Conservation (phyloP, 2,329 filamentous ascomycete species). For the Lachnellula occidentalis region DNA sequence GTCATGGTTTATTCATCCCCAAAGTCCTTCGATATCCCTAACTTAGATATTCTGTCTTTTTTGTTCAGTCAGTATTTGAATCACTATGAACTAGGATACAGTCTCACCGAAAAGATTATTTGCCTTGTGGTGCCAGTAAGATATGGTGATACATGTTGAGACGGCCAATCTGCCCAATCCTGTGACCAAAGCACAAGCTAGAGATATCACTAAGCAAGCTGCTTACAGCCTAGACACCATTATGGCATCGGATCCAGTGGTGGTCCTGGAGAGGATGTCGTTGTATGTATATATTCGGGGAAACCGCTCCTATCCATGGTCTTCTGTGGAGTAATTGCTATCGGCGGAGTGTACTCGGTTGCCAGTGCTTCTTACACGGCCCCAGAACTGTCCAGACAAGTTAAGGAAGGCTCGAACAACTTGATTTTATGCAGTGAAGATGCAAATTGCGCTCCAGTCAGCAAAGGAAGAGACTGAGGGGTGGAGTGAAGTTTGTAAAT, state of each 20-base stretch:
- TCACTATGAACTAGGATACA: not conserved
- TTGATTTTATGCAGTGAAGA: conserved; percentile 43
- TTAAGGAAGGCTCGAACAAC: conserved; percentile 37
- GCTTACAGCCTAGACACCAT: conserved; percentile 48
- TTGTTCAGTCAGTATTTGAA: conserved; percentile 10
- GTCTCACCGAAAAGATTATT: conserved; percentile 30
- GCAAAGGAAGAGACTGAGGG: conserved; percentile 43
- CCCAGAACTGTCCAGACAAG: conserved; percentile 45
- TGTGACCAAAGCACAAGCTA: conserved; percentile 48
- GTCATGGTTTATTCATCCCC: conserved; percentile 12
- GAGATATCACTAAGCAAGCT: conserved; percentile 44
- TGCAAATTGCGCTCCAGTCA: conserved; percentile 42
- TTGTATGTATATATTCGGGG: conserved; percentile 51
- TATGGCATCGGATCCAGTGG: conserved; percentile 48
- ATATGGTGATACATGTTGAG: conserved; percentile 51
- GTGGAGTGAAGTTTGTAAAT: conserved; percentile 42
- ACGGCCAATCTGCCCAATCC: conserved; percentile 48
- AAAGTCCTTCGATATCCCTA: conserved; percentile 10
- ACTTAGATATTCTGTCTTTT: conserved; percentile 12
- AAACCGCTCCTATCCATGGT: conserved; percentile 48
- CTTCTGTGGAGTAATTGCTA: conserved; percentile 52
- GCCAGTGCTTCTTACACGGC: conserved; percentile 46
- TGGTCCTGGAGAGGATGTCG: conserved; percentile 46
- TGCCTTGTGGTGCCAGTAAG: conserved; percentile 33
- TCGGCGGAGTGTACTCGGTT: conserved; percentile 54